phyloP scores from a whole-genome alignment of 192 early-diverging fungal genomes.

The Podila minutissima region DNA sequence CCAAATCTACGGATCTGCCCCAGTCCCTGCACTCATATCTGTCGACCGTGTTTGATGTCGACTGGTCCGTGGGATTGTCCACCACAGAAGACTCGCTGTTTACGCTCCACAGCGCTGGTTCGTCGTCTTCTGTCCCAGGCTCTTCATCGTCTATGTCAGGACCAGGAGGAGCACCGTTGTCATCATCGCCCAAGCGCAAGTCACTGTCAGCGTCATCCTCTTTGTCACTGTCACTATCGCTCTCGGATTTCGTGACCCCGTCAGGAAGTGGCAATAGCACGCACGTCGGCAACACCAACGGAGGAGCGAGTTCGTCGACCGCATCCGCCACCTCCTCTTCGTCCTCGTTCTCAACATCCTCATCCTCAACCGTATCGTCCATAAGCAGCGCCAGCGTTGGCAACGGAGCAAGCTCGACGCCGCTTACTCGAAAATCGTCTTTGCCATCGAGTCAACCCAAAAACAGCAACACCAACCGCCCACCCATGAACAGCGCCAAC shows the following conservation, averaged over 20 bases:
- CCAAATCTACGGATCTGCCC: constrained; percentile 20
- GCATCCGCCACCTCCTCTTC: not conserved
- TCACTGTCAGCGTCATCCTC: constrained; percentile 22
- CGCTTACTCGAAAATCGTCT: constrained; percentile 22
- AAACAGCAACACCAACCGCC: not conserved
- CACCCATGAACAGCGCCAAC: not conserved
- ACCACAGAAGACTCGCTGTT: constrained; percentile 26
- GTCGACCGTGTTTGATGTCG: constrained; percentile 35
- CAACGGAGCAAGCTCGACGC: not conserved
- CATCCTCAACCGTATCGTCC: constrained; percentile 15
- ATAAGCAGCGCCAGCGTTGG: constrained; percentile 7
- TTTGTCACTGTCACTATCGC: constrained; percentile 7
- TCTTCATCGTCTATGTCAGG: not conserved
- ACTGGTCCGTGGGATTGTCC: constrained; percentile 32
- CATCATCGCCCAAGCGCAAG: constrained; percentile 24
- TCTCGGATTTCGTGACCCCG: not conserved
- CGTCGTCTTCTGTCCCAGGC: not conserved
- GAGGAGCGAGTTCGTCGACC: not conserved
- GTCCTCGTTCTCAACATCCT: constrained; percentile 1
- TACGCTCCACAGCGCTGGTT: constrained; percentile 8
- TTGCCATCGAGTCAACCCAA: constrained; percentile 6
- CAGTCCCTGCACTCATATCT: constrained; percentile 35
- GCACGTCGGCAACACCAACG: not conserved
- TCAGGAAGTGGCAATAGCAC: not conserved
- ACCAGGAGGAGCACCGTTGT: not conserved